Conservation (phyloP, 371 early-diverging fungal species). For the Rhizopus stolonifer region DNA sequence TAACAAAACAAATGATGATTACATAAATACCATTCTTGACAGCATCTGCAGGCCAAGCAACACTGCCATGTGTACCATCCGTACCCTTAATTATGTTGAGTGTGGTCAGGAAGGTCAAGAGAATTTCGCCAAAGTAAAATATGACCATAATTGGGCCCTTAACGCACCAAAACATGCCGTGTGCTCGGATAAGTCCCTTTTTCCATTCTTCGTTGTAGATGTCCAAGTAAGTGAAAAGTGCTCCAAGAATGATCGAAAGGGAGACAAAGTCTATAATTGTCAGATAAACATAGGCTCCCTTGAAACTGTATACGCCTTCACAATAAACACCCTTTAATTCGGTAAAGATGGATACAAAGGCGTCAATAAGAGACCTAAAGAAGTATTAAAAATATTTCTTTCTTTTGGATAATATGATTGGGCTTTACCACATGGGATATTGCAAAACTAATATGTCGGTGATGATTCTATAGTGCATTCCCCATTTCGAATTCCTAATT, state of each 20-base stretch:
- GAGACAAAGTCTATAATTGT: slow-evolving; percentile 45
- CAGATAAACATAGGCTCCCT: slow-evolving; percentile 47
- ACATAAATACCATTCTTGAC: slow-evolving; percentile 46
- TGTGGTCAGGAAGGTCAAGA: slow-evolving; percentile 31
- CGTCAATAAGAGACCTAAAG: slow-evolving; percentile 38
- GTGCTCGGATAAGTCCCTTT: slow-evolving; percentile 35
- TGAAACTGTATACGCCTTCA: slow-evolving; percentile 34
- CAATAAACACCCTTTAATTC: slow-evolving; percentile 44
- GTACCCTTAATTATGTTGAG: slow-evolving; percentile 41
- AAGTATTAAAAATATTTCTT: slow-evolving; percentile 1
- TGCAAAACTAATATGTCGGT: slow-evolving; percentile 46
- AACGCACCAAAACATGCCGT: slow-evolving; percentile 57
- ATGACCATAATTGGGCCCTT: slow-evolving; percentile 53
- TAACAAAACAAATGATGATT: slow-evolving; percentile 40
- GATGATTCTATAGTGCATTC: slow-evolving; percentile 45
- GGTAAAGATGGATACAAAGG: slow-evolving; percentile 43
- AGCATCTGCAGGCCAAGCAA: slow-evolving; percentile 44
- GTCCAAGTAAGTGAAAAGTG: slow-evolving; percentile 44
- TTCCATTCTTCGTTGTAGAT: slow-evolving; percentile 42
- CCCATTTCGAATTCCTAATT: slow-evolving; percentile 46
- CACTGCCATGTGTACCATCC: slow-evolving; percentile 28
- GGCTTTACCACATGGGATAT: slow-evolving; percentile 46
- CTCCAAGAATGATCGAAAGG: slow-evolving; percentile 40
- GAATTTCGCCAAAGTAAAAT: slow-evolving; percentile 48
- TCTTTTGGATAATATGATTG: background rate